Conservation (phyloP, 2,329 filamentous ascomycete genomes). For the Septoria petroselini region DNA sequence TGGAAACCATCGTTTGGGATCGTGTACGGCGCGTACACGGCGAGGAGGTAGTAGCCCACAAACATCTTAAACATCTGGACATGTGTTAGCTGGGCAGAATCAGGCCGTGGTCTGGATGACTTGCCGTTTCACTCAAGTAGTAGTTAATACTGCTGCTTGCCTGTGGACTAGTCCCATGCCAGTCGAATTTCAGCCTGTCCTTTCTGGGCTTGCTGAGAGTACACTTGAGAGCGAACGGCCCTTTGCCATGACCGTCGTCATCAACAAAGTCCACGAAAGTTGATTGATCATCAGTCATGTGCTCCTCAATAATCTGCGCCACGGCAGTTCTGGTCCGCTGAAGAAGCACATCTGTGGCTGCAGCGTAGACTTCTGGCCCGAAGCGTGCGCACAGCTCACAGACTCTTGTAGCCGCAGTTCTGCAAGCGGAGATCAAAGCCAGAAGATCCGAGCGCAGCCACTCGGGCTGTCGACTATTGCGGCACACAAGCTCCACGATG, state of each 20-base stretch:
- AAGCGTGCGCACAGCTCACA: constrained; percentile 31
- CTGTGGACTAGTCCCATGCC: constrained; percentile 30
- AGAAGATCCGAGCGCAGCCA: constrained; percentile 31
- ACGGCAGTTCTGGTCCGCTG: constrained; percentile 27
- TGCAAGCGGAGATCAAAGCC: constrained; percentile 30
- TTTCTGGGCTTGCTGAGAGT: constrained; percentile 30
- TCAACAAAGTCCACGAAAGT: constrained; percentile 32
- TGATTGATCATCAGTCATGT: constrained; percentile 30
- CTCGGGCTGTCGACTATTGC: constrained; percentile 30
- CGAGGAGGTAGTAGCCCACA: constrained; percentile 30
- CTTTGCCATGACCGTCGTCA: constrained; percentile 30
- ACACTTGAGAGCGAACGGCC: constrained; percentile 31
- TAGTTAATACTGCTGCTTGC: constrained; percentile 32
- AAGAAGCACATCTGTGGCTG: constrained; percentile 28
- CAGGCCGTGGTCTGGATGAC: neutral
- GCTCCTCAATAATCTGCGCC: constrained; percentile 30
- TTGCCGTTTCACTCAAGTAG: constrained; percentile 29
- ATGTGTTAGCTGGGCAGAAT: neutral
- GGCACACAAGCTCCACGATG: constrained; percentile 31
- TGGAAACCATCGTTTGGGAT: constrained; percentile 33
- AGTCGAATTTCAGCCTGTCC: constrained; percentile 29
- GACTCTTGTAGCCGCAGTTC: constrained; percentile 30
- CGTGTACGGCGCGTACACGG: constrained; percentile 28
- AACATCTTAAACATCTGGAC: constrained; percentile 23
- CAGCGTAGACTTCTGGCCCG: constrained; percentile 30